phyloP scores from a whole-genome alignment of 768 basidiomycete species.

The Leccinum subtestaceum region DNA sequence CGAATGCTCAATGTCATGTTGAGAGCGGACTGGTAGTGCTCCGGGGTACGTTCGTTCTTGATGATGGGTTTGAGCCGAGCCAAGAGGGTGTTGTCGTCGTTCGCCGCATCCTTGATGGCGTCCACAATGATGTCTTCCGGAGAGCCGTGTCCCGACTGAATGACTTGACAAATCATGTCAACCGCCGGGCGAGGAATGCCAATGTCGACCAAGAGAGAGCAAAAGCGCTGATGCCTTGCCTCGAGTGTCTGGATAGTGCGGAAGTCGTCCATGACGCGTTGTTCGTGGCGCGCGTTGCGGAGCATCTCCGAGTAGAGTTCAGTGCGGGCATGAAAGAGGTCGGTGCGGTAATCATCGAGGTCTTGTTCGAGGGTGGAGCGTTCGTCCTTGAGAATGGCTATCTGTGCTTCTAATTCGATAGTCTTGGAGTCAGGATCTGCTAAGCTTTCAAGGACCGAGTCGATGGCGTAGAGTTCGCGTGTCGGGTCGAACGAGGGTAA shows the following conservation, averaged over 20 bases:
- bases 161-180: constrained; percentile 20
- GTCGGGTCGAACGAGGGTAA: constrained; percentile 26
- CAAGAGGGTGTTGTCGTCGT: constrained; percentile 41
- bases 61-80: constrained; percentile 38
- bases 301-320: constrained; percentile 32
- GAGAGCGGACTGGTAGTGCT: constrained; percentile 46
- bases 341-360: constrained; percentile 26
- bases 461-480: constrained; percentile 19
- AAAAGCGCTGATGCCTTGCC: constrained; percentile 23
- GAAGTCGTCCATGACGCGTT: constrained; percentile 22
- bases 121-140: constrained; percentile 43
- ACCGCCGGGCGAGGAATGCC: constrained; percentile 26
- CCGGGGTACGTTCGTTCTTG: constrained; percentile 35
- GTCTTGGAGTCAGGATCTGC: constrained; percentile 8
- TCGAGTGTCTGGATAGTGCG: constrained; percentile 28
- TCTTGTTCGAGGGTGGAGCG: constrained; percentile 24
- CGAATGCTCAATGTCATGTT: constrained; percentile 44
- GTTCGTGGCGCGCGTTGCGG: constrained; percentile 25
- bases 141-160: constrained; percentile 29
- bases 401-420: constrained; percentile 12
- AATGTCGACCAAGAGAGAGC: constrained; percentile 24
- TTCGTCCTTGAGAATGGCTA: constrained; percentile 14
- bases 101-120: constrained; percentile 42
- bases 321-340: constrained; percentile 29
- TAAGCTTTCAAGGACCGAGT: neutral